phyloP scores from a whole-genome alignment of 306 rosid genomes.

The Citrullus colocynthis region DNA sequence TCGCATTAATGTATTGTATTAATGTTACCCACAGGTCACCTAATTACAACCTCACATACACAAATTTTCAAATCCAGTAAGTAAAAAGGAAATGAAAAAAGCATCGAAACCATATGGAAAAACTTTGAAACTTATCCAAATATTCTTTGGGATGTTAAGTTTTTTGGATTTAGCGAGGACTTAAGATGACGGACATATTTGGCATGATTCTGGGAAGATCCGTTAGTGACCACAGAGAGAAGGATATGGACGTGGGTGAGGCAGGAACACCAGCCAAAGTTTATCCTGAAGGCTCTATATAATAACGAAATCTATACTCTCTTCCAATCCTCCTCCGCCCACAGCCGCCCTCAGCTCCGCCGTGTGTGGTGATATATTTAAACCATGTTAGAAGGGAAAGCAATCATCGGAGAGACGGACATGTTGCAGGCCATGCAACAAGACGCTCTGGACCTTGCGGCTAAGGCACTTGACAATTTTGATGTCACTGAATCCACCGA shows the following conservation, averaged over 20 bases:
- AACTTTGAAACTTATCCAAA: neutral
- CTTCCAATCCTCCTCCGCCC: neutral
- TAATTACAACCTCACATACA: too few species aligned
- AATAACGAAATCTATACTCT: neutral
- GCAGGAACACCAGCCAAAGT: neutral
- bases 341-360: neutral
- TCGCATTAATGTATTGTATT: too few species aligned
- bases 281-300: neutral
- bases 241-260: neutral
- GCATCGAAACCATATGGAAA: neutral
- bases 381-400: conserved; percentile 76
- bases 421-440: conserved; percentile 77
- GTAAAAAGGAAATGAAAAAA: too few species aligned
- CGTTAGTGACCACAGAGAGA: neutral
- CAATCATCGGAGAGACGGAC: conserved; percentile 71
- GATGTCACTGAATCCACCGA: conserved; percentile 80
- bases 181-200: neutral
- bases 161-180: neutral
- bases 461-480: conserved; percentile 74
- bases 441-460: conserved; percentile 54
- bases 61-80: too few species aligned
- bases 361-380: neutral
- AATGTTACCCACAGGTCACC: too few species aligned
- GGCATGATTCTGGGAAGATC: neutral
- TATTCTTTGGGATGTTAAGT: neutral